A percentile compares a stretch with the other conserved stretches of the same genome.
phyloP scores from a whole-genome alignment of 805 yeast genomes.

The Barnettozyma siamensis region DNA sequence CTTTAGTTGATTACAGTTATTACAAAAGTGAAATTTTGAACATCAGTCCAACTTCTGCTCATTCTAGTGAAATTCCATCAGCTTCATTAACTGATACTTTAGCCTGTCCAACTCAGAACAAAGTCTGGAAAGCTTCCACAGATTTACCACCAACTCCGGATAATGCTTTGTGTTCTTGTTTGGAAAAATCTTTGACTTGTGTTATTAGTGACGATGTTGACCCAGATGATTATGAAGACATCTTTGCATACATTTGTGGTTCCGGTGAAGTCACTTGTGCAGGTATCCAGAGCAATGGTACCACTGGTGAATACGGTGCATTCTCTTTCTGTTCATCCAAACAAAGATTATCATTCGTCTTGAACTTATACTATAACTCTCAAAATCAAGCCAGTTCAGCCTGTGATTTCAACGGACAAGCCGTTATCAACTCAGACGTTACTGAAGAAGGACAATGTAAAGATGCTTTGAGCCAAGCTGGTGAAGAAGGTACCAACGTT shows the following conservation, averaged over 20 bases:
- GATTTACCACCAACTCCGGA: constrained; percentile 77
- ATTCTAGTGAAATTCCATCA: constrained; percentile 34
- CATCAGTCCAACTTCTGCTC: constrained; percentile 48
- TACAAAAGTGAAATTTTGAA: constrained; percentile 52
- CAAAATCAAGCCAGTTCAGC: constrained; percentile 40
- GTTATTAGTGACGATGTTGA: constrained; percentile 52
- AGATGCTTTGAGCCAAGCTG: constrained; percentile 57
- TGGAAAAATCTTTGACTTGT: constrained; percentile 50
- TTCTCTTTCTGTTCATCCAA: constrained; percentile 66
- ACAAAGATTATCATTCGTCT: constrained; percentile 57
- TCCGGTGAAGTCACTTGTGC: constrained; percentile 54
- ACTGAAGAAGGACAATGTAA: constrained; percentile 50
- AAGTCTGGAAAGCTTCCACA: constrained; percentile 63
- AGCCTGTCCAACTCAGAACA: constrained; percentile 54
- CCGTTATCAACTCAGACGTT: constrained; percentile 41
- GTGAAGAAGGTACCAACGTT: constrained; percentile 61
- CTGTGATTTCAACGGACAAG: constrained; percentile 69
- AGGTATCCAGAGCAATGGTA: constrained; percentile 59
- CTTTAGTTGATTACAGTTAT: constrained; percentile 59
- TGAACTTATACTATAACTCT: constrained; percentile 57
- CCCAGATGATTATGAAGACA: constrained; percentile 49
- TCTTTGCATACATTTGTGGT: constrained; percentile 56
- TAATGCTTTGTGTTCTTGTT: constrained; percentile 56
- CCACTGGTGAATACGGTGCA: constrained; percentile 62
- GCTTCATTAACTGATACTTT: constrained; percentile 34